Evolutionary conservation across 352 stramenopile genomes (phyloP).

Genomic region (Globisporangium nunn): DNA sequence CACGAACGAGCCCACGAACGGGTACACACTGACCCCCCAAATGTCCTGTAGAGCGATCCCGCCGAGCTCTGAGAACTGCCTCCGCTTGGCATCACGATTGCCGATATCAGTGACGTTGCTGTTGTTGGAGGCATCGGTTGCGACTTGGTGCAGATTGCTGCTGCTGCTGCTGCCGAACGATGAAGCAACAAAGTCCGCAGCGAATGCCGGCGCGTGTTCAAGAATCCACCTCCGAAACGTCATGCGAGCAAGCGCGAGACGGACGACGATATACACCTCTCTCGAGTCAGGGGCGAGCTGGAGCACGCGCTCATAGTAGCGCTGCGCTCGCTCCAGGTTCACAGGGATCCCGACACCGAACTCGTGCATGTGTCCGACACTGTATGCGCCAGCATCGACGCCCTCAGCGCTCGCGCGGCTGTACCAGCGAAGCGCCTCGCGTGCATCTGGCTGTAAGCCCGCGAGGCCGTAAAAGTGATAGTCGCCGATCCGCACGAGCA

Average conservation of each 20-base stretch:
- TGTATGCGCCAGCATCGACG: conserved; percentile 52
- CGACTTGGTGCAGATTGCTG: background rate
- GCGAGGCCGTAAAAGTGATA: conserved; percentile 68
- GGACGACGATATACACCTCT: conserved; percentile 28
- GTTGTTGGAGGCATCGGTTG: background rate
- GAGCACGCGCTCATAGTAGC: conserved; percentile 57
- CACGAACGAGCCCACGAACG: background rate
- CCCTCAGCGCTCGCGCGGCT: conserved; percentile 59
- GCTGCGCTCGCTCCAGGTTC: conserved; percentile 41
- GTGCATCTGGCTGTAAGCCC: conserved; percentile 22
- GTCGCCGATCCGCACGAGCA: conserved; percentile 64
- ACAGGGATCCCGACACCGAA: conserved; percentile 38
- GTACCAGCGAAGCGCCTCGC: conserved; percentile 55
- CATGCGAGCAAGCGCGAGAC: conserved; percentile 29
- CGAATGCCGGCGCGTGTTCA: conserved; percentile 14
- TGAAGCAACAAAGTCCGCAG: conserved; percentile 9
- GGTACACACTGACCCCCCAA: conserved; percentile 2
- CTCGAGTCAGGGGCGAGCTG: conserved; percentile 30
- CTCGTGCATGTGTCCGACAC: conserved; percentile 72
- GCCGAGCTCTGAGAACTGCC: conserved; percentile 5
- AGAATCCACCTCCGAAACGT: conserved; percentile 24
- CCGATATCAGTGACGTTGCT: background rate
- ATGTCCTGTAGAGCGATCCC: conserved; percentile 5
- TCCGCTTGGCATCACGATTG: background rate
- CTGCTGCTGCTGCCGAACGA: background rate